Percentiles rank a stretch among this genome's conserved stretches.
Conservation (phyloP, 2,329 filamentous ascomycete species). For the Sporothrix schenckii region DNA sequence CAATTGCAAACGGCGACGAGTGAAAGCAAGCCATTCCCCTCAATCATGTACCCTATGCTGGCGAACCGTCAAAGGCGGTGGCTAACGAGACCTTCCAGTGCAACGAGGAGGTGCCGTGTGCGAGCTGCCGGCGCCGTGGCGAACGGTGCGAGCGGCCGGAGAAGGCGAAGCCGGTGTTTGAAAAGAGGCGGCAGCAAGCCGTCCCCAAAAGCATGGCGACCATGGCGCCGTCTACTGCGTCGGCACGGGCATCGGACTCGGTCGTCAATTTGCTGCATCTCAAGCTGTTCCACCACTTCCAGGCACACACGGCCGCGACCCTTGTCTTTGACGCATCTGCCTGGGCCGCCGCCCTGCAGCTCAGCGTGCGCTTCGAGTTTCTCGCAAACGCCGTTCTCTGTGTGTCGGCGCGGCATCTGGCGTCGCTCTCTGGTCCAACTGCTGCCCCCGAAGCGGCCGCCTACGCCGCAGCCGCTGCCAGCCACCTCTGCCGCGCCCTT, state of each 20-base stretch:
- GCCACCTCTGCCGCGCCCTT: constrained; percentile 35
- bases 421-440: constrained; percentile 16
- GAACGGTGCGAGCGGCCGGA: constrained; percentile 35
- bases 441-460: constrained; percentile 2
- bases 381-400: constrained; percentile 37
- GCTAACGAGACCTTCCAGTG: constrained; percentile 32
- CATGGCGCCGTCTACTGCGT: not conserved
- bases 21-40: constrained; percentile 34
- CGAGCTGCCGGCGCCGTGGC: constrained; percentile 36
- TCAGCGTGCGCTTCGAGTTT: constrained; percentile 38
- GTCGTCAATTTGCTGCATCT: constrained; percentile 35
- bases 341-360: constrained; percentile 35
- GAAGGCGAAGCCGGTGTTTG: not conserved
- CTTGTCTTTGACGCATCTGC: constrained; percentile 34
- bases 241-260: constrained; percentile 4
- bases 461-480: constrained; percentile 32
- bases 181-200: not conserved
- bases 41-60: no score
- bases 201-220: not conserved
- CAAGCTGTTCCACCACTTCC: constrained; percentile 39
- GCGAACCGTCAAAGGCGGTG: no score
- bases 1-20: constrained; percentile 38
- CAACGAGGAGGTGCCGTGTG: constrained; percentile 36
- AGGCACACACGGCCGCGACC: constrained; percentile 35
- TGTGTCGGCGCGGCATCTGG: constrained; percentile 38